Evolutionary conservation across 2,329 filamentous ascomycete species (phyloP), one percentile per base, ranked within the genome.

Genomic region (Xylariales sp.): DNA sequence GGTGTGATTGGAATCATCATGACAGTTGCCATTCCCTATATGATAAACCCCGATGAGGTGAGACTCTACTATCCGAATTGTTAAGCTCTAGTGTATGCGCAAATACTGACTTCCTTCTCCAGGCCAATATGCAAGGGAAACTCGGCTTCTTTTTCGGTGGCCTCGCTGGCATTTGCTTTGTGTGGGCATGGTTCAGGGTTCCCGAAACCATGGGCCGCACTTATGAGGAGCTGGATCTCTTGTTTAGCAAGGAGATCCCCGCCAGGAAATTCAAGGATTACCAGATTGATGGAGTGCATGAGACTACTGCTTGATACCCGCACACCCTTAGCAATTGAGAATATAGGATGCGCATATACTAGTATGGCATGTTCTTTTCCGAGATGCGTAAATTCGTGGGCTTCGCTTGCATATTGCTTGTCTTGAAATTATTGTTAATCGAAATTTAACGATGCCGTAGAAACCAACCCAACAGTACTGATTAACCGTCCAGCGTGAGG

Each of bases 21-120:
- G 63, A 67, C 63, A 2, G 60, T 67, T 0, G 63, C 61, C 2
- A 66, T 67, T 33, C 65, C 65, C 2, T 67, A 67, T 41, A 60
- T 67, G 57, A 66, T 67, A 42, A 67, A 67, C 41, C 61, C 62
- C 1, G 60, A 63, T 33, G 50, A 67, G 40, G 40, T 41, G 20
- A 33, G 40, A 23, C n/a, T n/a, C n/a, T n/a, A n/a, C n/a, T n/a
- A n/a, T n/a, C n/a, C n/a, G n/a, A n/a, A n/a, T n/a, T n/a, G n/a
- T n/a, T n/a, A n/a, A n/a, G n/a, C n/a, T n/a, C n/a, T n/a, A n/a
- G n/a, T n/a, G n/a, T n/a, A n/a, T n/a, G n/a, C n/a, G n/a, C n/a
- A n/a, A 12, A 6, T 10, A 12, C 5, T 8, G 16, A 11, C 10
- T 12, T 30, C 16, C 16, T 8, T 16, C 29, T 14, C 4, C 19